These are phyloP conservation scores for Saposhnikovia divaricata DNA, from an alignment of 129 eudicot species.

Conservation along the genomic window DNA sequence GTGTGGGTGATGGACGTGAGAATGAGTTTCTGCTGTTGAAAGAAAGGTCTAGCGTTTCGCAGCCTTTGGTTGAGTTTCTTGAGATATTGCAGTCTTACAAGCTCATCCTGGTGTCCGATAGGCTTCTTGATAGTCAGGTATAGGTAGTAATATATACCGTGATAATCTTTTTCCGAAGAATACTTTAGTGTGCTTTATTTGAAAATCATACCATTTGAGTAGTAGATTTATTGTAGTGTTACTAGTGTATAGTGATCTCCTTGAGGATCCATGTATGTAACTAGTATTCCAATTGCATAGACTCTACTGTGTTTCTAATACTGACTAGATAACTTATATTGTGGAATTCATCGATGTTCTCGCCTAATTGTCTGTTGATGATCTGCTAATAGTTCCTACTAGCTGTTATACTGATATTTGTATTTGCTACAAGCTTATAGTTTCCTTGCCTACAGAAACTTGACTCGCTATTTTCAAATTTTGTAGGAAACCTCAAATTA, in stretches of 20 bases:
- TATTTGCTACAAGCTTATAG: not conserved
- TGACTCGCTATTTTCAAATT: not conserved
- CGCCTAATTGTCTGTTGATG: not conserved
- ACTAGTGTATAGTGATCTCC: not conserved
- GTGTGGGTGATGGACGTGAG: conserved; percentile 26
- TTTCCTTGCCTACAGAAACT: not conserved
- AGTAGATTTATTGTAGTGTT: not conserved
- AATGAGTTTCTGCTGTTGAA: conserved; percentile 14
- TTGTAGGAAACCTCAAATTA: conserved; percentile 56
- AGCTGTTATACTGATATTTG: not conserved
- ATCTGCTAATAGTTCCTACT: not conserved
- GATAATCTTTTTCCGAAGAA: not conserved
- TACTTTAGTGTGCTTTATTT: not conserved
- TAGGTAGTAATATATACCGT: not conserved
- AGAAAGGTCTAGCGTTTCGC: conserved; percentile 32
- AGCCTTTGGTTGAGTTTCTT: conserved; percentile 60
- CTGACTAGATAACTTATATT: not conserved
- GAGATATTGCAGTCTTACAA: conserved; percentile 46
- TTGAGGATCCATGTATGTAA: not conserved
- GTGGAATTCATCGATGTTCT: not conserved
- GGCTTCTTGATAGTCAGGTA: conserved; percentile 88
- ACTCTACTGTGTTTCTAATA: not conserved
- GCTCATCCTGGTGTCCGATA: conserved; percentile 53
- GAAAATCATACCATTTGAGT: not conserved
- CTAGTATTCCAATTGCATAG: not conserved